Evolutionary conservation across 768 basidiomycete species (phyloP).

Genomic region (Suillus plorans): DNA sequence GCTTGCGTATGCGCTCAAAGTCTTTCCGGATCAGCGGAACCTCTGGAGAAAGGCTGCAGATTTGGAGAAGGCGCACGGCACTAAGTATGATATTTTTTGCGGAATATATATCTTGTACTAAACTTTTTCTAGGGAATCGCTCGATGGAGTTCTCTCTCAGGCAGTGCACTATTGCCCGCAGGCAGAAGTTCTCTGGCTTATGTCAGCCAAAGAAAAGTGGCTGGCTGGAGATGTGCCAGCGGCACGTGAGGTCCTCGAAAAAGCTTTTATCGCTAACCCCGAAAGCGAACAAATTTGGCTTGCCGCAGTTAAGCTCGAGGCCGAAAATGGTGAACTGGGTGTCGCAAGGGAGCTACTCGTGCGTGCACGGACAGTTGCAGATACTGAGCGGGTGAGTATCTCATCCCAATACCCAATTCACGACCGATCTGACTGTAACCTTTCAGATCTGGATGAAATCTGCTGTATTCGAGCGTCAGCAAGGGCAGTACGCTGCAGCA

Average conservation of each 20-base stretch:
- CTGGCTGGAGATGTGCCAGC: conserved; percentile 82
- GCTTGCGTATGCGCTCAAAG: conserved; percentile 86
- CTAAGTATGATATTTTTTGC: conserved; percentile 45
- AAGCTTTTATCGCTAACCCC: conserved; percentile 91
- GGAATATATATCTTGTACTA: conserved; percentile 2
- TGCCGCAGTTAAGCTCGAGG: conserved; percentile 95
- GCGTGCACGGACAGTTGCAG: conserved; percentile 86
- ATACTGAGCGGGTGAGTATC: conserved; percentile 78
- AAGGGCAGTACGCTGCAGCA: conserved; percentile 71
- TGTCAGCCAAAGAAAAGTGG: conserved; percentile 99
- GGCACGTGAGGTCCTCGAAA: conserved; percentile 86
- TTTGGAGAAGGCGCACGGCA: conserved; percentile 89
- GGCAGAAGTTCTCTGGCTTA: conserved; percentile 95
- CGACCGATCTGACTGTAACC: neutral
- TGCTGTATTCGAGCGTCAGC: conserved; percentile 91
- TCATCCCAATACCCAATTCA: neutral
- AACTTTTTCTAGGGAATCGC: conserved; percentile 55
- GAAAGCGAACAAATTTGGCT: conserved; percentile 98
- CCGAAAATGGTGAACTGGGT: conserved; percentile 88
- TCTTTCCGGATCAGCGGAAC: conserved; percentile 82
- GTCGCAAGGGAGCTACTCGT: conserved; percentile 86
- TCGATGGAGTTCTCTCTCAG: conserved; percentile 77
- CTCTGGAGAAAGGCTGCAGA: conserved; percentile 93
- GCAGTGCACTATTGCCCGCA: conserved; percentile 93
- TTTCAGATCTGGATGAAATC: conserved; percentile 98